Evolutionary conservation across 163 green algal genomes (phyloP).

Genomic region (Volvox carteri): DNA sequence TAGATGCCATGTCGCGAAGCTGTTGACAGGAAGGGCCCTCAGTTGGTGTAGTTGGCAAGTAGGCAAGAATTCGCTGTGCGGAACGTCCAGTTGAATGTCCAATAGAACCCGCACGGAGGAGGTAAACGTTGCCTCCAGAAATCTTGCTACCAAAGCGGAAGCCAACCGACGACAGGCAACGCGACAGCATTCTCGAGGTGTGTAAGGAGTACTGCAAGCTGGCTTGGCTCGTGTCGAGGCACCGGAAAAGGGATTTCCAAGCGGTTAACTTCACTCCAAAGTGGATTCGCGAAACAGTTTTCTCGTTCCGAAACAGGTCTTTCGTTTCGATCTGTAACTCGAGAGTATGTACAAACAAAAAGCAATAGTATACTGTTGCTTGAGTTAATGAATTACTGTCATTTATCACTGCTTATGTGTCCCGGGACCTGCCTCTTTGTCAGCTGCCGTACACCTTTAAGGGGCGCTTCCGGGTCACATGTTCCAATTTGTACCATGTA

Average conservation of each 20-base stretch:
- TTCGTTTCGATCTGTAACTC: too few relatives aligned
- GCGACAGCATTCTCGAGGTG: background rate
- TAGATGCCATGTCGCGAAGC: slow-evolving; percentile 1
- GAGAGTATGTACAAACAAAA: too few relatives aligned
- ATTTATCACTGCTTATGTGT: background rate
- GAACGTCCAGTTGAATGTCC: background rate
- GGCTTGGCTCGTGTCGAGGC: too few relatives aligned
- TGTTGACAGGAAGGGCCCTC: slow-evolving; percentile 16
- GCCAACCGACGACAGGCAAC: background rate
- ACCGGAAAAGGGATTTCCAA: too few relatives aligned
- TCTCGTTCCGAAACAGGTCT: too few relatives aligned
- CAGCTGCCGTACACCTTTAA: slow-evolving; percentile 14
- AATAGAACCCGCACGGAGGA: background rate
- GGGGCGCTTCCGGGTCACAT: background rate
- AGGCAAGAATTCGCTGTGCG: background rate
- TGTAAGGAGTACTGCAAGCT: too few relatives aligned
- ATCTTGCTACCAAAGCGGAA: background rate
- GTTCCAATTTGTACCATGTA: slow-evolving; percentile 5
- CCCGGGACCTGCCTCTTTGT: background rate
- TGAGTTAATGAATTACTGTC: too few relatives aligned
- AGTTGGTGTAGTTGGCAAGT: background rate
- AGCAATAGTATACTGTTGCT: too few relatives aligned
- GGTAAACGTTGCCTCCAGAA: background rate
- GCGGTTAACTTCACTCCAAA: too few relatives aligned
- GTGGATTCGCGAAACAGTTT: too few relatives aligned